Base-by-base conservation (phyloP, 495 filamentous ascomycete genomes). In the Bryoglossum gracile region DNA sequence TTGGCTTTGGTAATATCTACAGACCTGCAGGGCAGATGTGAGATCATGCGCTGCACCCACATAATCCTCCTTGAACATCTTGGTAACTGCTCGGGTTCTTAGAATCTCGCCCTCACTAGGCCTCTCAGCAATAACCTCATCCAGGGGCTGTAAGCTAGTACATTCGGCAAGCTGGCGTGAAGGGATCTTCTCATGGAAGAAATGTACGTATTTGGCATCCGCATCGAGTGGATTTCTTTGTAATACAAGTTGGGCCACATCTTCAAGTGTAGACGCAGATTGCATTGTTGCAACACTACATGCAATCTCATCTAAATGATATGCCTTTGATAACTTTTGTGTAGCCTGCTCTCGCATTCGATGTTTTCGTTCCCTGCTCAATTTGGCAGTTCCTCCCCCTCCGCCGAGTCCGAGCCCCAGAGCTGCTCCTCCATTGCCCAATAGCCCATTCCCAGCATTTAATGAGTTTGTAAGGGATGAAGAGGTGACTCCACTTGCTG, bases 101-200 rank as follows among this genome's bases (percentile, higher is more conserved):
- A 83, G 61, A 3, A 81, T 82, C 41, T 83, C 81, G 8, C 71
- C 77, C 39, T 88, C 81, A 16, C 61, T 68, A 9, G 83, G 80
- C 11, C 74, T 63, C 23, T 77, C 75, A 11, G 65, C 65, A 35
- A 87, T 82, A 35, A 88, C 75, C 38, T 84, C 74, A 64, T 86
- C 70, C 50, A 90, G 63, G 1, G 76, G 71, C 35, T 70, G 63
- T 21, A 89, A 65, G 33, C 74, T 78, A 4, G 86, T 89, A 61
- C 72, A 85, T 56, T 88, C 77, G 39, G 81, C 85, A 53, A 89
- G 72, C 65, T 85, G 82, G 21, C 86, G 69, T 10, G 77, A 82
- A 1, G 86, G 86, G 32, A 90, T 89, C 70, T 89, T 89, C 58
- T 90, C 86, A 65, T 89, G 86, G 61, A 90, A 89, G 65, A 90